Conservation (phyloP, 225 moss, liverwort and hornwort genomes). For the Anthoceros angustus region DNA sequence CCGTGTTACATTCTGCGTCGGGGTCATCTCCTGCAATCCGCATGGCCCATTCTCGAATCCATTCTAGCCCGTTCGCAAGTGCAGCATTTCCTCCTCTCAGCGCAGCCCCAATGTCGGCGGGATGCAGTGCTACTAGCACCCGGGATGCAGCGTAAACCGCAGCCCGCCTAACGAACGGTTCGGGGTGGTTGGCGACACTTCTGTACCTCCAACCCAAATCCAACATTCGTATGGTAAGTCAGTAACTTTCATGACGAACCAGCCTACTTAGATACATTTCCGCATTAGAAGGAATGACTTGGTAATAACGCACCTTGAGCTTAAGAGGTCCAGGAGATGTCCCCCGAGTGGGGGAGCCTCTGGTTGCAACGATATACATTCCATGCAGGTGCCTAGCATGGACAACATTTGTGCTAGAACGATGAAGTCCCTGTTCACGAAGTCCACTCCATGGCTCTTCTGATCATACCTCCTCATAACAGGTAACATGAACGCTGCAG, state of each 20-base stretch:
- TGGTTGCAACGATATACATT: slow-evolving; percentile 54
- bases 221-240: neutral
- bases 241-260: neutral
- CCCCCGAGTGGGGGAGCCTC: slow-evolving; percentile 67
- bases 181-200: slow-evolving; percentile 54
- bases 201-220: slow-evolving; percentile 18
- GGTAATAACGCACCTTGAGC: slow-evolving; percentile 38
- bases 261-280: neutral
- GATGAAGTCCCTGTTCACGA: slow-evolving; percentile 64
- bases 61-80: slow-evolving; percentile 53
- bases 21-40: slow-evolving; percentile 52
- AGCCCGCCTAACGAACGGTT: slow-evolving; percentile 74
- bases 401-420: slow-evolving; percentile 67
- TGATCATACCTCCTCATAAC: slow-evolving; percentile 86
- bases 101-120: slow-evolving; percentile 55
- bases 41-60: slow-evolving; percentile 94
- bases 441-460: slow-evolving; percentile 59
- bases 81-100: slow-evolving; percentile 32
- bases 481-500: slow-evolving; percentile 89
- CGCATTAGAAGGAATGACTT: neutral
- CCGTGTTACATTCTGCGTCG: slow-evolving; percentile 60
- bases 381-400: slow-evolving; percentile 79
- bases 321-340: slow-evolving; percentile 56
- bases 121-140: slow-evolving; percentile 56
- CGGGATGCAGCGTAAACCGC: slow-evolving; percentile 70